A percentile compares a stretch with the other conserved stretches of the same genome.
Evolutionary conservation across 257 asterid species (phyloP).

Genomic region (Solanum virginianum): DNA sequence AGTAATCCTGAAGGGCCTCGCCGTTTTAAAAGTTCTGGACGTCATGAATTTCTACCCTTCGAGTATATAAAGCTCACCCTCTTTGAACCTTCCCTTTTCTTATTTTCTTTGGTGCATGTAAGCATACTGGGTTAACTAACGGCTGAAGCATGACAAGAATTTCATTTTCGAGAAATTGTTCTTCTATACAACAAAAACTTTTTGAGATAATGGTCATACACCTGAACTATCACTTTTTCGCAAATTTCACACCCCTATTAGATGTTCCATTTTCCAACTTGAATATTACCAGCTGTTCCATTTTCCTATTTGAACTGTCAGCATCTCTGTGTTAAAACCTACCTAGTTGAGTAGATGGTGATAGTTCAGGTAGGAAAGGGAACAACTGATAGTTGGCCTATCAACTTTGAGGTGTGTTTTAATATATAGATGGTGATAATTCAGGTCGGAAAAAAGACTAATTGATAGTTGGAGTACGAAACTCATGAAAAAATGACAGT

Average conservation of each 20-base stretch:
- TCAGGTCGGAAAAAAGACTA: not conserved
- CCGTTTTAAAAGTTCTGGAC: constrained; percentile 84
- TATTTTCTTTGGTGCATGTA: not conserved
- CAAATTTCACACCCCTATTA: not conserved
- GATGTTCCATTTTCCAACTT: not conserved
- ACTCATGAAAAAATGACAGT: no score
- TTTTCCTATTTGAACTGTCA: not conserved
- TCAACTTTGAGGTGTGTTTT: not conserved
- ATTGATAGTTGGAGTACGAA: accelerated
- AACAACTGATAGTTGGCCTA: not conserved
- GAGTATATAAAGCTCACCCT: constrained; percentile 27
- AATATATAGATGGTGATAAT: not conserved
- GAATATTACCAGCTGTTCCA: not conserved
- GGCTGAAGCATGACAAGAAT: not conserved
- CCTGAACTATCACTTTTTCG: not conserved
- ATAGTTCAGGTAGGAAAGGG: not conserved
- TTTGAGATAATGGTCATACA: not conserved
- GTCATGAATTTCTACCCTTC: constrained; percentile 87
- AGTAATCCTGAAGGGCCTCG: constrained; percentile 85
- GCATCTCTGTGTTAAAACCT: not conserved
- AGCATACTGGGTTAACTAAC: not conserved
- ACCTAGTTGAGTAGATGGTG: not conserved
- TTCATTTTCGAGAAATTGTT: not conserved
- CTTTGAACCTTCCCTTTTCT: not conserved
- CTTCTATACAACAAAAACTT: not conserved